Evolutionary conservation across 2,329 filamentous ascomycete species (phyloP).

Genomic region (Anthostomella pinea): DNA sequence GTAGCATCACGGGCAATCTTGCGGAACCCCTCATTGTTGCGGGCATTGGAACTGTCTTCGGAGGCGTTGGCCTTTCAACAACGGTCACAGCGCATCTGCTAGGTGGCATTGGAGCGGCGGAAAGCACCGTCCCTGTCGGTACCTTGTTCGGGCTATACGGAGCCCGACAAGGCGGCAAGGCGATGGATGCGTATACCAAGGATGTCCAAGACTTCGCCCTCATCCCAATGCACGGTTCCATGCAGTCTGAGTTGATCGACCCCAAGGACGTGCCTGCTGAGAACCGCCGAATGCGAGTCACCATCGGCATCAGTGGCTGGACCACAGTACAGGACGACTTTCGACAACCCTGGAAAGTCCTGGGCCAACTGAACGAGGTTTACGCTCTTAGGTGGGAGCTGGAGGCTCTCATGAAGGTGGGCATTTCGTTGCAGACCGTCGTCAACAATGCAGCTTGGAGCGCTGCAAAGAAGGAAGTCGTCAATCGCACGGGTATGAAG

Average conservation of each 20-base stretch:
- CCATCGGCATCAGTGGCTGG: constrained; percentile 82
- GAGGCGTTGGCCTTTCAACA: constrained; percentile 70
- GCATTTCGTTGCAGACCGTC: constrained; percentile 72
- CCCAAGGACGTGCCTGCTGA: constrained; percentile 51
- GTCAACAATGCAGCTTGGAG: constrained; percentile 80
- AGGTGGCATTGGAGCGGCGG: constrained; percentile 74
- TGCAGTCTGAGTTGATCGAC: constrained; percentile 43
- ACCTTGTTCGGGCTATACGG: constrained; percentile 91
- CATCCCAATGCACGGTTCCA: constrained; percentile 63
- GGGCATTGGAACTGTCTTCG: constrained; percentile 75
- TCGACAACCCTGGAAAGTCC: constrained; percentile 72
- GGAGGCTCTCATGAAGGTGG: constrained; percentile 72
- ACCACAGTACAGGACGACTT: constrained; percentile 69
- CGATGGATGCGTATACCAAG: constrained; percentile 83
- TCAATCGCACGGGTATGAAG: constrained; percentile 47
- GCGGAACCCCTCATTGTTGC: constrained; percentile 74
- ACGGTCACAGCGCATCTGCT: constrained; percentile 75
- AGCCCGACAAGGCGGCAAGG: constrained; percentile 75
- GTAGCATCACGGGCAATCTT: constrained; percentile 48
- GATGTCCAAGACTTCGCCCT: constrained; percentile 90
- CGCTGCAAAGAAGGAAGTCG: constrained; percentile 56
- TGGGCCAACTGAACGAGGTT: constrained; percentile 71
- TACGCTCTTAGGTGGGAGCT: constrained; percentile 85
- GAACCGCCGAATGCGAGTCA: constrained; percentile 72
- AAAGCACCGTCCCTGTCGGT: constrained; percentile 76